Evolutionary conservation across 768 basidiomycete species (phyloP).

Genomic region (Krasilnikovozyma curviuscula): DNA sequence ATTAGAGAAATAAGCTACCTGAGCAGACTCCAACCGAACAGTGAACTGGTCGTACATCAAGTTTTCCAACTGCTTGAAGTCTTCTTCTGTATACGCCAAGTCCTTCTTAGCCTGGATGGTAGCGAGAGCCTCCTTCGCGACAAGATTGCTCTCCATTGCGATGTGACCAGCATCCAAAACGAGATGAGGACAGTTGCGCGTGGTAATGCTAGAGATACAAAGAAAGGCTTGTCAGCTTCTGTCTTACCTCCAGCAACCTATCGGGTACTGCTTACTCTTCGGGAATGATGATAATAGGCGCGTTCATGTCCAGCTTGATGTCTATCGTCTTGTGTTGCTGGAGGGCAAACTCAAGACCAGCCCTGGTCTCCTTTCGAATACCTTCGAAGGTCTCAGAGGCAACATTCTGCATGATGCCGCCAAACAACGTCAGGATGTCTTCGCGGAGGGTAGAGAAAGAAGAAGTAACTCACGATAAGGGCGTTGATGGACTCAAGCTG

Average conservation of each 20-base stretch:
- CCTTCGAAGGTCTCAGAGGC: constrained; percentile 88
- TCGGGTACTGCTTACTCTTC: constrained; percentile 45
- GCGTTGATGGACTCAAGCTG: constrained; percentile 92
- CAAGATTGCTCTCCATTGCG: constrained; percentile 73
- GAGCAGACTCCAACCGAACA: constrained; percentile 66
- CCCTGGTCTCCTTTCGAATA: constrained; percentile 77
- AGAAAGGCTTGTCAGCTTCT: constrained; percentile 7
- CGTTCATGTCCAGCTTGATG: constrained; percentile 87
- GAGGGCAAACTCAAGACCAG: constrained; percentile 79
- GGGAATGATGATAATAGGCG: constrained; percentile 89
- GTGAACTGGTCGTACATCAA: constrained; percentile 88
- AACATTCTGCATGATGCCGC: constrained; percentile 38
- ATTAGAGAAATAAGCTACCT: constrained; percentile 38
- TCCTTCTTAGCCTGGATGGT: constrained; percentile 65
- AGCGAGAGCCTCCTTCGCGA: constrained; percentile 56
- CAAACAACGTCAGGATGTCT: not conserved
- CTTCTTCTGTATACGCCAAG: constrained; percentile 65
- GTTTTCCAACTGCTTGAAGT: constrained; percentile 65
- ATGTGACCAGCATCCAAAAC: constrained; percentile 94
- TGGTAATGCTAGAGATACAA: constrained; percentile 41
- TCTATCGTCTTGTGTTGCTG: constrained; percentile 54
- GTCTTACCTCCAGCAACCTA: not conserved
- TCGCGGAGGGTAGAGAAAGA: too few relatives aligned
- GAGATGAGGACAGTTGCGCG: constrained; percentile 58
- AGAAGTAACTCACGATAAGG: constrained; percentile 41